Base-by-base conservation (phyloP, 495 filamentous ascomycete species). In the Delitschia confertaspora region DNA sequence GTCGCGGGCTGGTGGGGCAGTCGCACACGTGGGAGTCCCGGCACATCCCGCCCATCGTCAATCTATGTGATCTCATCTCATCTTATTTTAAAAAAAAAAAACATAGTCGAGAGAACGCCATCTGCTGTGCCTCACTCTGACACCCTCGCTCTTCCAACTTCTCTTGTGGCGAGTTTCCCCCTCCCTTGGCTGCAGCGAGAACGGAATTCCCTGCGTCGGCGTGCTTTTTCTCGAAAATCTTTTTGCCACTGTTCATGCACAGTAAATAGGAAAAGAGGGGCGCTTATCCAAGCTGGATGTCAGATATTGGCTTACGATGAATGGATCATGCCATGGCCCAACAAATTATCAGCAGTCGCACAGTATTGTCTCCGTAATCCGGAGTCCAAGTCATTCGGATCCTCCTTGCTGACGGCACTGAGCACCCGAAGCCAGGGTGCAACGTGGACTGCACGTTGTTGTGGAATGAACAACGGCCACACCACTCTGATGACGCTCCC, bases 381-480 rank as follows among this genome's bases (percentile, higher is more conserved):
- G 7, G 6, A 21, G 31, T 17, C 13, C 31, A 30, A n/a, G 23
- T 42, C 13, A 14, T 9, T 16, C 23, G 26, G 26, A 21, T 4
- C 16, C 23, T 34, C 10, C 24, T 26, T 35, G 40, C 41, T 34
- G 37, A 30, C 13, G 42, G 42, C 27, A 35, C 23, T 18, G 42
- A 11, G 32, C 19, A 31, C n/a, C 30, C 39, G 41, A 13, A 34
- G 39, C 51, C 34, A 49, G 51, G 51, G 51, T 55, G 45, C 51
- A 55, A 55, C 51, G 51, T 55, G 51, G 51, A 47, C 16, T 32
- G 45, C 51, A 49, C 51, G 51, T 55, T 55, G 45, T 30, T 45
- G 45, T 55, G 40, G 14, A 26, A 45, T 49, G 38, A 5, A 27
- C 11, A 29, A 23, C 29, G 41, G 20, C 30, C 27, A 42, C 39